These are phyloP conservation scores for Euphorbia schlechtendalii DNA, from an alignment of 441 rosid genomes.

Conservation along the genomic window DNA sequence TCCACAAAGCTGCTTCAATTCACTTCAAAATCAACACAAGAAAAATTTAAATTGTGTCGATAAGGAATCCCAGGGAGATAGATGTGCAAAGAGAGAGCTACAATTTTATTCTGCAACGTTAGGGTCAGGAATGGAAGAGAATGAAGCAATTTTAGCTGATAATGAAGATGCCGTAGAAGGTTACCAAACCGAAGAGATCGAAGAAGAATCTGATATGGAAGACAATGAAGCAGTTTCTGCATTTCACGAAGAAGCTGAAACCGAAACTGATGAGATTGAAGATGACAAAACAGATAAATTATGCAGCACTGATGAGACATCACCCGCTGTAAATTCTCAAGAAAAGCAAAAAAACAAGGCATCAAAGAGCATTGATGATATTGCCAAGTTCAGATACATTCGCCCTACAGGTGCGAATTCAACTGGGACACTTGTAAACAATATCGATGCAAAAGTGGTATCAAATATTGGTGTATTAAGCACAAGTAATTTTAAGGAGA, in stretches of 20 bases:
- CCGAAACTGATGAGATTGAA: constrained; percentile 3
- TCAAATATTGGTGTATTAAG: not conserved
- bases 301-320: constrained; percentile 10
- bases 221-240: not conserved
- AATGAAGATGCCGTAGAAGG: not conserved
- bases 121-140: not conserved
- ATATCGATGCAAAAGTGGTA: constrained; percentile 8
- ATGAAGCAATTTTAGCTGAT: not conserved
- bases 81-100: constrained; percentile 18
- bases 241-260: not conserved
- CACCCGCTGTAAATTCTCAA: not conserved
- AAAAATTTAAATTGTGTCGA: not conserved
- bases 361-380: constrained; percentile 19
- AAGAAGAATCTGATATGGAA: constrained; percentile 4
- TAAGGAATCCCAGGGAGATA: constrained; percentile 2
- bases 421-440: not conserved
- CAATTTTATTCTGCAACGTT: constrained; percentile 11
- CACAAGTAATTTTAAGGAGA: constrained; percentile 2
- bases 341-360: constrained; percentile 1
- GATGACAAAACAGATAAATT: constrained; percentile 2
- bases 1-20: not conserved
- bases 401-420: constrained; percentile 12
- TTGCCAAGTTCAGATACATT: constrained; percentile 19
- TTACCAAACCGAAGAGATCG: constrained; percentile 6
- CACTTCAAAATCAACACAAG: constrained; percentile 7